Conservation (phyloP, 768 basidiomycete genomes). For the Russula compacta region DNA sequence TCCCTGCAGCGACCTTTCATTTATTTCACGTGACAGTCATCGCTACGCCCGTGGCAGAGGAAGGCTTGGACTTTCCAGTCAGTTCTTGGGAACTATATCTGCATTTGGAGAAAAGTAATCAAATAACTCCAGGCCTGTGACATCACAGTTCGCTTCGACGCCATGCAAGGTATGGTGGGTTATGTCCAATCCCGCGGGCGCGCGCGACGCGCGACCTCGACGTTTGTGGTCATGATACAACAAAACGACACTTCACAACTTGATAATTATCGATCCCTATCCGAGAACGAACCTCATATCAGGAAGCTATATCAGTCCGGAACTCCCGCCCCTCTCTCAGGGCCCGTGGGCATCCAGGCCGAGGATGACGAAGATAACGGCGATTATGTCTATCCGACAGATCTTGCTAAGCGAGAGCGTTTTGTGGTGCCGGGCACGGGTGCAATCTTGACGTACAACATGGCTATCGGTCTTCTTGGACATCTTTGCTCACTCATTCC, state of each 20-base stretch:
- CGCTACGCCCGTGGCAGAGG: conserved; percentile 84
- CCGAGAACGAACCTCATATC: conserved; percentile 54
- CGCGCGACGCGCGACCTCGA: conserved; percentile 66
- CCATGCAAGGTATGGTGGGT: conserved; percentile 71
- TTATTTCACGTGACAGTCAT: conserved; percentile 39
- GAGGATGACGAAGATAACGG: conserved; percentile 13
- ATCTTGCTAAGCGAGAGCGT: conserved; percentile 59
- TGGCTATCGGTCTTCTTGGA: conserved; percentile 59
- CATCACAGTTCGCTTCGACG: conserved; percentile 79
- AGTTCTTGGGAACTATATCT: conserved; percentile 19
- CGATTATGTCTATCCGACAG: conserved; percentile 37
- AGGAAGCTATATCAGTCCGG: conserved; percentile 52
- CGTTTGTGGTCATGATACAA: conserved; percentile 75
- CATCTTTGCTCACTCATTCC: conserved; percentile 74
- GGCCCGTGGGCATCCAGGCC: conserved; percentile 37
- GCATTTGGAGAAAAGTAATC: conserved; percentile 3
- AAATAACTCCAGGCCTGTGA: conserved; percentile 55
- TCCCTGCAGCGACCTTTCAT: not conserved
- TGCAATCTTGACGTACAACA: conserved; percentile 73
- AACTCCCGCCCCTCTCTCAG: conserved; percentile 24
- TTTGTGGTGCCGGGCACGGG: conserved; percentile 64
- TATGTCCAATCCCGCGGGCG: conserved; percentile 88
- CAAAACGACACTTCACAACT: conserved; percentile 47
- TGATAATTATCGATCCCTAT: conserved; percentile 48
- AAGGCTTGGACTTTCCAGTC: conserved; percentile 85